Base-by-base conservation (phyloP, 139 green algal genomes). In the Edaphochlamys debaryana region DNA sequence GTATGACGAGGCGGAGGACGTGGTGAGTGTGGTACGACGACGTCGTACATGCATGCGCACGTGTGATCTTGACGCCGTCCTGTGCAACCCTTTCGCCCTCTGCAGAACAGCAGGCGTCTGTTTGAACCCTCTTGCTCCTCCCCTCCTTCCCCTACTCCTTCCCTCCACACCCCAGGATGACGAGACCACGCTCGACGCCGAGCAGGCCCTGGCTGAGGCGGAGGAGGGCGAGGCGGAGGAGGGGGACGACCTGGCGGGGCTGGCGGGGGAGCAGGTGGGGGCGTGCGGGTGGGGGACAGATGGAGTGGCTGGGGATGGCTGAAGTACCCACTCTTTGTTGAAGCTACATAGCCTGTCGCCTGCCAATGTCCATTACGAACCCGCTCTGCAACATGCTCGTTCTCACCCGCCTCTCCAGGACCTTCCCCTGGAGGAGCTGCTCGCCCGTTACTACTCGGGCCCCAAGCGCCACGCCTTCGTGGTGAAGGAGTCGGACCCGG, bases 371-470 rank as follows among this genome's bases (percentile, higher is more conserved):
- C 45, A 22, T 54, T 54, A 9, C 13, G 45, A 54, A 54, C 45
- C 45, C 13, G 45, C 13, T 13, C 13, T 54, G 45, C 45, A 54
- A 9, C 45, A 9, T 54, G n/a, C 45, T 13, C 45, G 11, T 54
- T 13, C 45, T 13, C 45, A 9, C 13, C 11, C 45, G 11, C 45
- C 45, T 13, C 45, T 9, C 45, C 45, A 54, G 56, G 93, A 99
- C 37, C 75, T 99, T 84, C 91, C 96, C 3, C 68, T 99, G 9
- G 96, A 98, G 79, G 74, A 97, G 90, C 82, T 99, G 80, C 86
- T 99, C 79, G 89, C 89, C 0, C 60, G 56, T 34, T 98, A 95
- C 78, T 82, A 82, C 76, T 50, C 42, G 30, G 76, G 76, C 23
- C 63, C 76, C 38, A 80, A 76, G 69, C 9, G 62, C 32, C 68